Conservation (phyloP, 371 early-diverging fungal genomes). For the Smittium mucronatum region DNA sequence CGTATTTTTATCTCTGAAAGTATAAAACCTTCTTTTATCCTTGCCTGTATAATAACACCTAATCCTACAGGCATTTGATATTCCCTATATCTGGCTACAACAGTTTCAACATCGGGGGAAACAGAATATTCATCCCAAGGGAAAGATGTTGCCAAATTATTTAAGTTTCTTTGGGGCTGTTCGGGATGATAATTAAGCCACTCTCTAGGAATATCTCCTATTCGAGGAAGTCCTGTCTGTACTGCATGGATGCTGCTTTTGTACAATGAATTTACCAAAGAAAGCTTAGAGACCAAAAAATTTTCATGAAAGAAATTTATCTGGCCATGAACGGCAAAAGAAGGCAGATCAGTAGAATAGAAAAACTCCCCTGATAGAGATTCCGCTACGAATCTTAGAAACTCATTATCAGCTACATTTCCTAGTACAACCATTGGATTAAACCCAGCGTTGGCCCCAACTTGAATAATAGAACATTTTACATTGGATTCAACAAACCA, state of each 20-base stretch:
- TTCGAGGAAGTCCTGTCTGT: conserved; percentile 33
- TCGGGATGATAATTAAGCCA: conserved; percentile 31
- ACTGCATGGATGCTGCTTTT: conserved; percentile 28
- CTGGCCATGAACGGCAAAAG: conserved; percentile 16
- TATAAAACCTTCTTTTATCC: conserved; percentile 74
- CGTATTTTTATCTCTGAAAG: conserved; percentile 40
- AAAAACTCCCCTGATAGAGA: conserved; percentile 67
- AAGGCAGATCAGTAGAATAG: conserved; percentile 53
- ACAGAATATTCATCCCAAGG: conserved; percentile 74
- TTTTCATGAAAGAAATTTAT: conserved; percentile 71
- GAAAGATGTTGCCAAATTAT: conserved; percentile 47
- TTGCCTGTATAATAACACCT: conserved; percentile 49
- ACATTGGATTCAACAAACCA: conserved; percentile 48
- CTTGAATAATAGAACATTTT: conserved; percentile 62
- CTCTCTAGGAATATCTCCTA: conserved; percentile 44
- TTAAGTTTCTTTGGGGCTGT: conserved; percentile 38
- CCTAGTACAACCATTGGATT: conserved; percentile 71
- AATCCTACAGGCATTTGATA: conserved; percentile 51
- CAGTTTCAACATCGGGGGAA: conserved; percentile 62
- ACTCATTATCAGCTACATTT: conserved; percentile 75
- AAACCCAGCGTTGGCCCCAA: conserved; percentile 61
- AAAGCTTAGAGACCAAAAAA: conserved; percentile 49
- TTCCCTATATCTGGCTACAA: conserved; percentile 61
- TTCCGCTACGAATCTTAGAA: conserved; percentile 61
- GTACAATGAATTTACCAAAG: conserved; percentile 22